These are phyloP conservation scores for Pelargonium fulgidum DNA, from an alignment of 441 rosid species.

Conservation along the genomic window DNA sequence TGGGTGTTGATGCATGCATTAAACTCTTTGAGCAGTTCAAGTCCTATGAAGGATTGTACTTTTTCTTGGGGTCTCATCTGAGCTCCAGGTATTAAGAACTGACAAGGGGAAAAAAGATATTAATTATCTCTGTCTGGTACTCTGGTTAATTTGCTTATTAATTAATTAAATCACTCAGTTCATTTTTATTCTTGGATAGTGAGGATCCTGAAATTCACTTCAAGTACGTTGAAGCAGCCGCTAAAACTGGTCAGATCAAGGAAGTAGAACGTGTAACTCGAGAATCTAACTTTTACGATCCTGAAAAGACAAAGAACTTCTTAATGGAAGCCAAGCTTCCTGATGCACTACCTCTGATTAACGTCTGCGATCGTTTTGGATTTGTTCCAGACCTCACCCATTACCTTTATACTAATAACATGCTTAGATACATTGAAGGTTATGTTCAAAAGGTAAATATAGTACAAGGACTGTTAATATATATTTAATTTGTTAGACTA, in stretches of 20 bases:
- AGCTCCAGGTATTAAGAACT: slow-evolving; percentile 62
- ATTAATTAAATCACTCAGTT: too few species aligned
- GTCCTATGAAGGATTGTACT: slow-evolving; percentile 95
- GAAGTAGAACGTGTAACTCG: slow-evolving; percentile 98
- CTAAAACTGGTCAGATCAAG: slow-evolving; percentile 94
- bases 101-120: too few species aligned
- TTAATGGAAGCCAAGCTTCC: slow-evolving; percentile 97
- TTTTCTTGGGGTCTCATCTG: slow-evolving; percentile 90
- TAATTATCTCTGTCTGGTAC: too few species aligned
- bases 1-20: slow-evolving; percentile 69
- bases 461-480: not conserved
- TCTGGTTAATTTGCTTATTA: too few species aligned
- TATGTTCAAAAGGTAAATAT: slow-evolving; percentile 88
- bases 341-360: slow-evolving; percentile 81
- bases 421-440: slow-evolving; percentile 99
- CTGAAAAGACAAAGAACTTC: slow-evolving; percentile 92
- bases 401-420: slow-evolving; percentile 90
- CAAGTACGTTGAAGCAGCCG: slow-evolving; percentile 95
- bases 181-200: slow-evolving; percentile 29
- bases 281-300: slow-evolving; percentile 88
- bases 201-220: slow-evolving; percentile 95
- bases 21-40: slow-evolving; percentile 86
- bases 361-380: slow-evolving; percentile 98
- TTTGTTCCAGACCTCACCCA: slow-evolving; percentile 97
- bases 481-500: not conserved